phyloP scores from a whole-genome alignment of 768 basidiomycete genomes.

The Tubosaeta sp. region DNA sequence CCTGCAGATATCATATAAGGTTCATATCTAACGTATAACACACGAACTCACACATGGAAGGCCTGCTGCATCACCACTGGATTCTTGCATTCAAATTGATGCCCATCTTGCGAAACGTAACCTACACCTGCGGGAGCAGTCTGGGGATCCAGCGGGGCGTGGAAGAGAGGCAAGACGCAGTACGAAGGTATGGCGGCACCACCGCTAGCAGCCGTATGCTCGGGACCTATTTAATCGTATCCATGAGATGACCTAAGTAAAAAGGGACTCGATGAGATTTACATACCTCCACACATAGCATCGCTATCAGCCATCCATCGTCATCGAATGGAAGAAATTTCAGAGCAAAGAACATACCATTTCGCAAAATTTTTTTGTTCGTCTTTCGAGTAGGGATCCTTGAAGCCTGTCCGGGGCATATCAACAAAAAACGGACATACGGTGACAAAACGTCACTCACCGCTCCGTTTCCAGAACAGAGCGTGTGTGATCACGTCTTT shows the following conservation, averaged over 20 bases:
- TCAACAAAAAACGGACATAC: neutral
- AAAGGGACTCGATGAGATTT: neutral
- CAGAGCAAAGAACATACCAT: conserved; percentile 36
- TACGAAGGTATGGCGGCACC: conserved; percentile 47
- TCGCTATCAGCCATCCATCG: conserved; percentile 33
- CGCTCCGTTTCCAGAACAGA: conserved; percentile 54
- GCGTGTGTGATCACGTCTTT: conserved; percentile 56
- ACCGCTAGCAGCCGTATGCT: conserved; percentile 40
- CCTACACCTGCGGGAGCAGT: conserved; percentile 32
- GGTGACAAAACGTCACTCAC: conserved; percentile 24
- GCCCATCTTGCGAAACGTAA: conserved; percentile 55
- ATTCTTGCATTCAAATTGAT: conserved; percentile 50
- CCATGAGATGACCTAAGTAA: neutral
- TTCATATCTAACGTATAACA: neutral
- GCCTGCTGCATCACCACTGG: conserved; percentile 51
- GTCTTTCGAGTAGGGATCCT: conserved; percentile 43
- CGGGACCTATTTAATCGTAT: conserved; percentile 37
- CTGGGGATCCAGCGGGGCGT: conserved; percentile 33
- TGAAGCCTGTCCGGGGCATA: conserved; percentile 41
- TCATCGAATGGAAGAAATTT: neutral
- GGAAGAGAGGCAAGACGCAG: conserved; percentile 53
- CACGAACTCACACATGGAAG: conserved; percentile 52
- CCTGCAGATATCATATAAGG: conserved; percentile 20
- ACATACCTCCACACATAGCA: conserved; percentile 46
- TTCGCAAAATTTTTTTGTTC: conserved; percentile 40